phyloP scores from a whole-genome alignment of 257 asterid species.

The Handroanthus guayacan region DNA sequence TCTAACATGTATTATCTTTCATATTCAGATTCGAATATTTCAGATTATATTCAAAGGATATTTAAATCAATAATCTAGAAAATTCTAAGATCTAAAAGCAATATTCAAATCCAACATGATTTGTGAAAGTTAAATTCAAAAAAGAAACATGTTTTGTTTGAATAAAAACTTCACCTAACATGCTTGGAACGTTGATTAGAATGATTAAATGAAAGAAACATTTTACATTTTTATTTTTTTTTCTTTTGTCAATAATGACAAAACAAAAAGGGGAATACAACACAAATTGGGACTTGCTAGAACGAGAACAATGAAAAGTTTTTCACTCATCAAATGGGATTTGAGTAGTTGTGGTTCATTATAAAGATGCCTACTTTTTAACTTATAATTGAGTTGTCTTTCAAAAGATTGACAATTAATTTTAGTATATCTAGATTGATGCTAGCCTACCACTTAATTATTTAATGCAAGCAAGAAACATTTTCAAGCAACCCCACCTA shows the following conservation, averaged over 20 bases:
- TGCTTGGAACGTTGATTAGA: slow-evolving; percentile 25
- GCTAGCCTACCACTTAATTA: not conserved
- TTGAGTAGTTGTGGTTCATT: not conserved
- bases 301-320: slow-evolving; percentile 19
- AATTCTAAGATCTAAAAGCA: no score
- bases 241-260: not conserved
- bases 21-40: no score
- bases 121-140: not conserved
- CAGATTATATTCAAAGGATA: no score
- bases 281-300: not conserved
- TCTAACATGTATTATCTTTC: no score
- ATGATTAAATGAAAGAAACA: slow-evolving; percentile 25
- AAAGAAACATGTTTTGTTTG: not conserved
- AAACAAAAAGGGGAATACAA: slow-evolving; percentile 13
- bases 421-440: not conserved
- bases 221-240: slow-evolving; percentile 22
- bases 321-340: slow-evolving; percentile 1
- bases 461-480: slow-evolving; percentile 29
- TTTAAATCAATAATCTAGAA: no score
- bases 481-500: slow-evolving; percentile 1
- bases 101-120: not conserved
- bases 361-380: slow-evolving; percentile 29
- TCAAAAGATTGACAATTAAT: not conserved
- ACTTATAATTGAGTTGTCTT: slow-evolving; percentile 10
- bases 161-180: slow-evolving; percentile 10